Evolutionary conservation across 441 rosid genomes (phyloP).

Genomic region (Populus hybrid): DNA sequence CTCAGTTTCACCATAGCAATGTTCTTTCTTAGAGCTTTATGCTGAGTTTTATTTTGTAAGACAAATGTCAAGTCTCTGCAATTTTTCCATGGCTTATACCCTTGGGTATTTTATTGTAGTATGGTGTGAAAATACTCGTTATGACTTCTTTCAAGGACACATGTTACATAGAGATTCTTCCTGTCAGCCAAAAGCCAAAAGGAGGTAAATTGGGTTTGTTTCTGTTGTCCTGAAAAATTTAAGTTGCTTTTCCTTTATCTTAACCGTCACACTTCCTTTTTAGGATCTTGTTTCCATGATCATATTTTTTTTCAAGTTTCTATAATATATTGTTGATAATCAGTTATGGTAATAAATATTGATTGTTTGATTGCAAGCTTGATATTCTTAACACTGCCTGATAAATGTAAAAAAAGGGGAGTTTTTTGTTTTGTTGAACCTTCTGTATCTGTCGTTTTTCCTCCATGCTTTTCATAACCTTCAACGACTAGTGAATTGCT

Average conservation of each 20-base stretch:
- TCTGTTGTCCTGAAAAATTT: neutral
- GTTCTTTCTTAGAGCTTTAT: neutral
- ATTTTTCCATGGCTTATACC: slow-evolving; percentile 13
- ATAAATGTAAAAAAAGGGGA: neutral
- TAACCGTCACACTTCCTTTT: neutral
- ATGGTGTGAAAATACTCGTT: slow-evolving; percentile 75
- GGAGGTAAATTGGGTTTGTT: slow-evolving; percentile 45
- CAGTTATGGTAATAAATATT: neutral
- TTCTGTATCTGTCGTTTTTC: neutral
- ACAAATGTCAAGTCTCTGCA: neutral
- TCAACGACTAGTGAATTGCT: neutral
- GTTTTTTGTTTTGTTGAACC: neutral
- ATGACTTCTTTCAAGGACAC: slow-evolving; percentile 89
- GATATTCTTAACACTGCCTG: neutral
- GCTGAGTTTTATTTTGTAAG: neutral
- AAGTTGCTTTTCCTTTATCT: neutral
- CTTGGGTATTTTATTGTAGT: slow-evolving; percentile 40
- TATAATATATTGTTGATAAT: neutral
- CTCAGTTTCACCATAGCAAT: neutral
- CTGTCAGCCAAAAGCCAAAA: slow-evolving; percentile 49
- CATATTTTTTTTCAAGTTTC: neutral
- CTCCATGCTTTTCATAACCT: neutral
- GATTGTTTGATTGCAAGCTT: neutral
- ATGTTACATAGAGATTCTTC: slow-evolving; percentile 87
- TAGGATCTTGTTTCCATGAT: neutral